Percentiles rank a stretch among this genome's conserved stretches.
Conservation (phyloP, 768 basidiomycete species). For the Mycena latifolia region DNA sequence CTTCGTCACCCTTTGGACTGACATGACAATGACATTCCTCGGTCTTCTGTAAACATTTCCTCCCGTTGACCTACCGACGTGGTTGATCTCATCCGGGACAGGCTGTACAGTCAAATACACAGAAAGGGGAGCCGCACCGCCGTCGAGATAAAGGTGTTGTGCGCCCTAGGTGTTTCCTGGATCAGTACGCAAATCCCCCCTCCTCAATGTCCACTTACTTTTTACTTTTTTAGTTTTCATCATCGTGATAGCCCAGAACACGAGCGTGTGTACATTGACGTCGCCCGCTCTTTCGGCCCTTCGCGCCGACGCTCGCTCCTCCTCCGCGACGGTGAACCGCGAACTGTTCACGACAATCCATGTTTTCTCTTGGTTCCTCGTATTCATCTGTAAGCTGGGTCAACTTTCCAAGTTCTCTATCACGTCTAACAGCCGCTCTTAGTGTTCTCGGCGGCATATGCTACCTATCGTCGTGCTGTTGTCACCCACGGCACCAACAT, state of each 20-base stretch:
- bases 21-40: constrained; percentile 4
- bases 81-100: neutral
- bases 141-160: constrained; percentile 13
- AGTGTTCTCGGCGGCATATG: constrained; percentile 27
- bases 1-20: no score
- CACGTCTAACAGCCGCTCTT: neutral
- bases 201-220: no score
- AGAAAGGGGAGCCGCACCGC: constrained; percentile 16
- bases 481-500: constrained; percentile 8
- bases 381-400: neutral
- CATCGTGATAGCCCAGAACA: constrained; percentile 1
- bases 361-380: constrained; percentile 24
- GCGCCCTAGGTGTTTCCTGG: constrained; percentile 21
- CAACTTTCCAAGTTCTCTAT: neutral
- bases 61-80: neutral
- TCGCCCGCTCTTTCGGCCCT: no score
- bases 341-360: constrained; percentile 12
- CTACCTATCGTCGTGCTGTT: constrained; percentile 20
- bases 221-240: constrained; percentile 21
- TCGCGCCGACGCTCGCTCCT: no score
- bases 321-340: constrained; percentile 1
- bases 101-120: neutral
- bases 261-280: neutral
- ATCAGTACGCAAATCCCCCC: constrained; percentile 12
- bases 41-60: constrained; percentile 6